Evolutionary conservation across 2,329 filamentous ascomycete genomes (phyloP), one percentile per base, ranked within the genome.

Genomic region (Erysiphe pulchra): DNA sequence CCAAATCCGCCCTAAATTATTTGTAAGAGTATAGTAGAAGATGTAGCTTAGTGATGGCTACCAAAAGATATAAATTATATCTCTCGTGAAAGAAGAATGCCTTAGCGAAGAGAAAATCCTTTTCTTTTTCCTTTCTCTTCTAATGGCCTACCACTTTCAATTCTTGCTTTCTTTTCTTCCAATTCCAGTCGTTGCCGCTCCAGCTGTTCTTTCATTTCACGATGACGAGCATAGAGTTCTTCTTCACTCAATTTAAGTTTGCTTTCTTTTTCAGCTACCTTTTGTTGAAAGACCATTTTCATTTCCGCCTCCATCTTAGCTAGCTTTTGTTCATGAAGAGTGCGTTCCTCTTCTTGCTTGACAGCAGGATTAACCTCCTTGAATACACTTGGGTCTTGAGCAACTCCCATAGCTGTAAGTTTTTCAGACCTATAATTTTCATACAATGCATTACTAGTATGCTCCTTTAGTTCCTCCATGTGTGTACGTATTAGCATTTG

Each of bases 221-320:
- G 79, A 70, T 98, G 90, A 57, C 90, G 80, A 54, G 90, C 86
- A 60, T 95, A 95, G 48, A 98, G 70, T 71, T 98, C 90, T 64
- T 98, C 90, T 65, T 98, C 90, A 71, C 85, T 93, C 69, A 95
- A 90, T 70, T 92, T 92, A 62, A 98, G 71, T 69, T 98, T 98
- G 75, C 84, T 93, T 68, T 98, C 90, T 72, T 98, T 98, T 66
- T 98, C 90, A 54, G 84, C 77, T 31, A 98, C 90, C 80, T 98
- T 98, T 64, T 98, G 90, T 65, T 95, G 90, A 84, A 98, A 98
- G 55, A 98, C 90, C 83, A 94, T 93, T 83, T 98, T 98, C 90
- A 98, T 98, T 66, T 98, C 90, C 59, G 85, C 77, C 66, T 98
- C 90, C 90, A 98, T 98, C 83, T 98, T 98, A 64, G 87, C 84